These are phyloP conservation scores for Butyriboletus regius DNA, from an alignment of 1,284 basidiomycete genomes.

Conservation along the genomic window DNA sequence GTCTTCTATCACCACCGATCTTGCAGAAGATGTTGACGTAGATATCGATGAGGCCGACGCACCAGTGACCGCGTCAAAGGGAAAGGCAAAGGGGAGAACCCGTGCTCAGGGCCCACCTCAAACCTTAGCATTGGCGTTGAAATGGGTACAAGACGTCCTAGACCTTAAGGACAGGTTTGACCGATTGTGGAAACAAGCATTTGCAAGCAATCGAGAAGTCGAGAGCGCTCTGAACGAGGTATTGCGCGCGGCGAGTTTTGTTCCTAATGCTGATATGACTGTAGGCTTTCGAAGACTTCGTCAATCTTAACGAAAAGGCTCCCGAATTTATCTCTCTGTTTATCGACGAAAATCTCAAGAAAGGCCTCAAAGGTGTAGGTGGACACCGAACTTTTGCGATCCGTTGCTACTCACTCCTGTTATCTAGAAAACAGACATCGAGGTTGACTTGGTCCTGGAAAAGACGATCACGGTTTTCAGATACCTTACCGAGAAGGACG, in stretches of 20 bases:
- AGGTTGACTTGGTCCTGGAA: conserved; percentile 83
- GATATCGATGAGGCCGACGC: conserved; percentile 36
- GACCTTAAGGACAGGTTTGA: conserved; percentile 91
- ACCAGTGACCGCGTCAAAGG: conserved; percentile 43
- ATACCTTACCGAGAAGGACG: conserved; percentile 90
- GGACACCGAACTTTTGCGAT: background rate
- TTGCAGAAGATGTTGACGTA: conserved; percentile 33
- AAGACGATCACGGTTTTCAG: conserved; percentile 96
- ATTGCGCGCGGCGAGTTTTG: conserved; percentile 1
- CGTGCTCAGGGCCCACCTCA: conserved; percentile 41
- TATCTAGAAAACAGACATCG: conserved; percentile 82
- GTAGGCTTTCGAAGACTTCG: conserved; percentile 87
- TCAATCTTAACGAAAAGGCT: conserved; percentile 82
- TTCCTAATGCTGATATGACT: background rate
- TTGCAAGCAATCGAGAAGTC: conserved; percentile 68
- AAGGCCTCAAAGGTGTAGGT: conserved; percentile 88
- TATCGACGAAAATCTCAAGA: conserved; percentile 94
- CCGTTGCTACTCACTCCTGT: conserved; percentile 7
- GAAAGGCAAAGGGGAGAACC: conserved; percentile 60
- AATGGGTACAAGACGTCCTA: conserved; percentile 92
- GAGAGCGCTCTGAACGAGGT: conserved; percentile 87
- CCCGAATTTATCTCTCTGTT: conserved; percentile 95
- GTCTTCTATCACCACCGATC: conserved; percentile 37
- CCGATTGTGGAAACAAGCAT: conserved; percentile 62
- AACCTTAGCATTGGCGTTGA: conserved; percentile 58